Evolutionary conservation across 1,139 yeast genomes (phyloP), one percentile per base, ranked within the genome.

Genomic region (Candida tetrigidarum): DNA sequence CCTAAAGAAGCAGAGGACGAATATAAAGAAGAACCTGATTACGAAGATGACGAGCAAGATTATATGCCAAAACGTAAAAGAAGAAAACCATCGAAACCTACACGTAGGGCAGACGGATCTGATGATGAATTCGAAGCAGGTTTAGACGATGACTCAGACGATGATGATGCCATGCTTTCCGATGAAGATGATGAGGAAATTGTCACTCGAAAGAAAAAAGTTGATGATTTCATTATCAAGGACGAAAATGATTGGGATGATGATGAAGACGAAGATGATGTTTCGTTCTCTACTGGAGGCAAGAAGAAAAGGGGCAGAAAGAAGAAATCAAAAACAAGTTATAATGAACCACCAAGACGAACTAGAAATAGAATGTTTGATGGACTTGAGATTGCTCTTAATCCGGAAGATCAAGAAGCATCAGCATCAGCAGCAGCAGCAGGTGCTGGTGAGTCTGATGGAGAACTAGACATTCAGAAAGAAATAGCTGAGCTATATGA

Each of bases 401-500:
- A 32, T 15, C 16, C 14, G n/a, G 32, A 28, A 12, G 25, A 22
- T 28, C 16, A 28, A 28, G n/a, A n/a, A n/a, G n/a, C n/a, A n/a
- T n/a, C n/a, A n/a, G n/a, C n/a, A n/a, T n/a, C n/a, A n/a, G n/a
- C n/a, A n/a, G n/a, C 32, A 12, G 72, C 66, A 2, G 65, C 62
- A 15, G 62, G 54, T 20, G 59, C 53, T 2, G 57, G 50, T 5
- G 66, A 56, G 10, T 37, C 28, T 2, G 62, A 58, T 4, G 66
- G 58, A 12, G 71, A 62, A 16, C 72, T 64, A 33, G 71, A 71
- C 45, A 65, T 80, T 37, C 72, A 74, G 46, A 68, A 76, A 45
- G 84, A 80, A 53, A 66, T 80, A 35, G 78, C 75, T 15, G 84
- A 80, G 22, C 60, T 81, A 33, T 70, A 76, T 47, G 80, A 71